Evolutionary conservation across 1,284 basidiomycete species (phyloP), one percentile per base, ranked within the genome.

Genomic region (Stygiomarasmius scandens): DNA sequence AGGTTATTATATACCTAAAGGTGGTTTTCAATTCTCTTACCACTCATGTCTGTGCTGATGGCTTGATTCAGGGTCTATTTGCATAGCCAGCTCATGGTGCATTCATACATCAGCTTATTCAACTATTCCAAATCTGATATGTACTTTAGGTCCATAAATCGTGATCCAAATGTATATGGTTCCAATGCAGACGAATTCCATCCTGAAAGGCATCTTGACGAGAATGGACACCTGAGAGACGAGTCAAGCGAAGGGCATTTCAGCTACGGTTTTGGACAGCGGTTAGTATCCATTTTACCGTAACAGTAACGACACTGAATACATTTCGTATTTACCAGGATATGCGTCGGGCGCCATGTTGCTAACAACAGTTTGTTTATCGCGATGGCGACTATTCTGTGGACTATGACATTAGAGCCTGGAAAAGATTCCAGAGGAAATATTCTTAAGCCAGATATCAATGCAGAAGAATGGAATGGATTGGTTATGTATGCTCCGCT

Each of bases 331-430:
- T 41, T 9, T 29, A 24, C 8, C n/a, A 49, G 54, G 11, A 57
- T 59, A 23, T 59, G 60, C 22, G 58, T 61, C 5, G 60, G 60
- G 10, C 49, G 58, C 10, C 52, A 61, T 49, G 29, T 61, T 14
- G 58, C 60, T 10, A 61, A 59, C 32, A 59, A 59, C 23, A 54
- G 53, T 19, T 29, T 63, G 50, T 62, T 62, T 45, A 64, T 64
- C 19, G 27, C 61, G 5, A 59, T 62, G 12, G 60, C 60, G 1
- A 44, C 29, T 19, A 51, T 64, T 29, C 53, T 64, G 14, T 64
- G 58, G 60, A 56, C 56, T 27, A 58, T 61, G 19, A 9, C 16
- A 9, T 41, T 41, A 16, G n/a, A 19, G 38, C 38, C 11, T 41
- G 8, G 16, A 41, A 12, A 41, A n/a, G 29, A 32, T 32, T 5